These are phyloP conservation scores for Thelephora ganbajun DNA, from an alignment of 768 basidiomycete genomes.

Conservation along the genomic window DNA sequence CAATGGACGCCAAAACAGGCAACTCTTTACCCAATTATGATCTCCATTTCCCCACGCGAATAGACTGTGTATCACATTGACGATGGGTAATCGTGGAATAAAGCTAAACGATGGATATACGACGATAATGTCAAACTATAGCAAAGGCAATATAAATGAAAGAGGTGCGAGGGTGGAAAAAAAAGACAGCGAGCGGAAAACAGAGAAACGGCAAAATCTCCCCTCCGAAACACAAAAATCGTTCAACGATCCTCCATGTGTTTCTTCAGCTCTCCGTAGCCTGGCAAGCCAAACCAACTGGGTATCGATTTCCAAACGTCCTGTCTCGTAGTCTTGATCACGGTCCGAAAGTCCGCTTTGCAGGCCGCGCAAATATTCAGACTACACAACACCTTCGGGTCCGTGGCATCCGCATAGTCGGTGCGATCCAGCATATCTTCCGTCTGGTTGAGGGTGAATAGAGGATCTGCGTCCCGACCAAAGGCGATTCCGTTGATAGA, in stretches of 20 bases:
- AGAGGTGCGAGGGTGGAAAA: too few relatives aligned
- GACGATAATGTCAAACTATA: too few relatives aligned
- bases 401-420: constrained; percentile 49
- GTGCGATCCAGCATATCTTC: constrained; percentile 58
- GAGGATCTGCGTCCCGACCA: constrained; percentile 62
- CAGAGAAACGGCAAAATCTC: too few relatives aligned
- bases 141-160: too few relatives aligned
- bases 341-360: constrained; percentile 31
- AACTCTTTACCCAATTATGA: too few relatives aligned
- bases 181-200: too few relatives aligned
- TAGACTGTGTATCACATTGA: too few relatives aligned
- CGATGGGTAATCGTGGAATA: too few relatives aligned
- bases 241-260: neutral
- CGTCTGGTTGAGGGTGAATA: constrained; percentile 55
- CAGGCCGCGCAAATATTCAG: constrained; percentile 39
- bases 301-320: constrained; percentile 52
- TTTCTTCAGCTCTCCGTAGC: neutral
- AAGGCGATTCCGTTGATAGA: constrained; percentile 57
- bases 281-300: constrained; percentile 43
- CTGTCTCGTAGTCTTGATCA: constrained; percentile 31
- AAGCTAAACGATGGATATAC: too few relatives aligned
- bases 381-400: constrained; percentile 29
- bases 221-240: too few relatives aligned
- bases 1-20: too few relatives aligned
- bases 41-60: too few relatives aligned